Percentiles rank a stretch among this genome's conserved stretches.
Conservation (phyloP, 306 rosid species). For the Hippophae gyantsensis region DNA sequence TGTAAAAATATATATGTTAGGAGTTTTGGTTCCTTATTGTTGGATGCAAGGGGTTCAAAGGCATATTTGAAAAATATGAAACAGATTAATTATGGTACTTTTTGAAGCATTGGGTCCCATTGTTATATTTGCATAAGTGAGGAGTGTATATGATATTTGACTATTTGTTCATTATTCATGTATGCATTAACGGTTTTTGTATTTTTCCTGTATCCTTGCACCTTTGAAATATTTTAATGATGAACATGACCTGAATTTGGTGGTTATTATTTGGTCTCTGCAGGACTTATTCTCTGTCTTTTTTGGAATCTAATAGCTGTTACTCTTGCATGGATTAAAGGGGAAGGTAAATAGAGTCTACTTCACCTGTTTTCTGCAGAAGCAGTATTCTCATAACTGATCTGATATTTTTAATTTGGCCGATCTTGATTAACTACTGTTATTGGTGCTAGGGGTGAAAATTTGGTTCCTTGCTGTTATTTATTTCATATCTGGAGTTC, state of each 20-base stretch:
- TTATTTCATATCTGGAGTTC: slow-evolving; percentile 89
- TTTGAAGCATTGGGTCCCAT: no score
- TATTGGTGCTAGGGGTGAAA: slow-evolving; percentile 57
- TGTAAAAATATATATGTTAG: no score
- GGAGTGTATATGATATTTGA: no score
- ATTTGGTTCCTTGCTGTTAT: slow-evolving; percentile 91
- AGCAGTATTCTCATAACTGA: slow-evolving; percentile 13
- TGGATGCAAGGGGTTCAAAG: no score
- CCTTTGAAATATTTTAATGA: not conserved
- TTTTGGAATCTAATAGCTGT: slow-evolving; percentile 80
- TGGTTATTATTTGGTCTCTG: slow-evolving; percentile 30
- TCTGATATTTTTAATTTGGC: slow-evolving; percentile 12
- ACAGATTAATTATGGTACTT: no score
- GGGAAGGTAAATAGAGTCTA: slow-evolving; percentile 54
- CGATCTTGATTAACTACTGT: slow-evolving; percentile 13
- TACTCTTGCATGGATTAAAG: slow-evolving; percentile 90
- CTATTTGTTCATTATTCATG: no score
- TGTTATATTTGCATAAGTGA: no score
- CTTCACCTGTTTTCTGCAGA: slow-evolving; percentile 10
- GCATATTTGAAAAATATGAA: no score
- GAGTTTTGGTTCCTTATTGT: no score
- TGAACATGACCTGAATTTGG: slow-evolving; percentile 12
- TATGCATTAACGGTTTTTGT: no score
- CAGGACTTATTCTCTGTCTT: slow-evolving; percentile 77
- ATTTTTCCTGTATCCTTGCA: not conserved